Evolutionary conservation across 352 stramenopile species (phyloP).

Genomic region (Phytophthora pseudosyringae): DNA sequence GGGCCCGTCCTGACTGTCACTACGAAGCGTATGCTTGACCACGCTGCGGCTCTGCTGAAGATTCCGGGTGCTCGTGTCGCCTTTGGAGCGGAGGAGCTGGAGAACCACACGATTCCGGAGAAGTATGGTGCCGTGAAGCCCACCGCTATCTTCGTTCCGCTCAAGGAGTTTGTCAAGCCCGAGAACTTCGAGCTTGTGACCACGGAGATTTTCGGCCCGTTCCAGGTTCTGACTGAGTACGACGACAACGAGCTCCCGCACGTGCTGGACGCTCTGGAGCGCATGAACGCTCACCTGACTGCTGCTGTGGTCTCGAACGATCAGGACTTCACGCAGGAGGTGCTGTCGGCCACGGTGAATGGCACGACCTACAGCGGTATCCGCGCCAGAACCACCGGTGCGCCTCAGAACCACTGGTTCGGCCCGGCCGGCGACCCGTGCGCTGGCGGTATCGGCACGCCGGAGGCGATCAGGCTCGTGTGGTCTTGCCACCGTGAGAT

Average conservation of each 20-base stretch:
- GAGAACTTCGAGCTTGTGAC: slow-evolving; percentile 95
- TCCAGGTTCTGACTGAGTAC: slow-evolving; percentile 96
- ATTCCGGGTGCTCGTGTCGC: slow-evolving; percentile 95
- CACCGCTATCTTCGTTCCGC: slow-evolving; percentile 97
- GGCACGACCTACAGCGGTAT: slow-evolving; percentile 98
- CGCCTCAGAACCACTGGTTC: slow-evolving; percentile 96
- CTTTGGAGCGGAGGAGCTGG: slow-evolving; percentile 95
- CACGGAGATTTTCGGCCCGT: slow-evolving; percentile 99
- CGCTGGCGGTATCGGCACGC: slow-evolving; percentile 97
- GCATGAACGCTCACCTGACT: slow-evolving; percentile 97
- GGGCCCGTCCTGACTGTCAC: slow-evolving; percentile 97
- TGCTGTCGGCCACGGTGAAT: slow-evolving; percentile 98
- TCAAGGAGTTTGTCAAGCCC: slow-evolving; percentile 95
- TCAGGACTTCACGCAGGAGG: slow-evolving; percentile 92
- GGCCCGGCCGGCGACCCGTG: slow-evolving; percentile 96
- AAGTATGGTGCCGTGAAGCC: slow-evolving; percentile 97
- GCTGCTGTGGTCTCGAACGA: slow-evolving; percentile 98
- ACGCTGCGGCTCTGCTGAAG: slow-evolving; percentile 91
- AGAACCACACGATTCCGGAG: slow-evolving; percentile 95
- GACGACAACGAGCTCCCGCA: slow-evolving; percentile 92
- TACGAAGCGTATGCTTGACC: slow-evolving; percentile 95
- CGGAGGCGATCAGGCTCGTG: slow-evolving; percentile 98
- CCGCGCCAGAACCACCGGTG: slow-evolving; percentile 95
- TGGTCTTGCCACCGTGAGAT: slow-evolving; percentile 99
- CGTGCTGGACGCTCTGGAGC: slow-evolving; percentile 94